Evolutionary conservation across 345 rosid species (phyloP).

Genomic region (Acer yangbiense): DNA sequence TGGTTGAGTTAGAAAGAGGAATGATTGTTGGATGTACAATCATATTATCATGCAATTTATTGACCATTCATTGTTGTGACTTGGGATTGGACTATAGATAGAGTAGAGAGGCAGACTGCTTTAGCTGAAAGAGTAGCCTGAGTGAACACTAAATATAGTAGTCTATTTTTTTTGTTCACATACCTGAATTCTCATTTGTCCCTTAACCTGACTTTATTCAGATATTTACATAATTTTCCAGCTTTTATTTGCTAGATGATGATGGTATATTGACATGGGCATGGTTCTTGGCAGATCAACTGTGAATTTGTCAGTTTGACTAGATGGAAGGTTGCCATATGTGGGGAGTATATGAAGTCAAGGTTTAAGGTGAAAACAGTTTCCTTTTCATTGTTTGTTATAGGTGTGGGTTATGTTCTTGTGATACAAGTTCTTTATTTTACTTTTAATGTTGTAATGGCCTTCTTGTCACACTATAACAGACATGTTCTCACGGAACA

Average conservation of each 20-base stretch:
- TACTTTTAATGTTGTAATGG: not conserved
- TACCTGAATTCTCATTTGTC: not conserved
- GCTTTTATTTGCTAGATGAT: not conserved
- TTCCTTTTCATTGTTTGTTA: not conserved
- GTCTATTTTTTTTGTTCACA: not conserved
- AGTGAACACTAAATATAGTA: not conserved
- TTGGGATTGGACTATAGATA: not conserved
- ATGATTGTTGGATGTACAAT: not conserved
- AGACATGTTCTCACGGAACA: constrained; percentile 90
- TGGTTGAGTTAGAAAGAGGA: not conserved
- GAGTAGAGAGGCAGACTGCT: not conserved
- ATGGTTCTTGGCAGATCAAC: constrained; percentile 50
- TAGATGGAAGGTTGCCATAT: constrained; percentile 93
- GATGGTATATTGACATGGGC: not conserved
- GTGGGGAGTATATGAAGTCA: constrained; percentile 94
- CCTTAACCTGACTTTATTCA: constrained; percentile 11
- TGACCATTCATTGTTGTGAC: not conserved
- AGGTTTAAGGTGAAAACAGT: constrained; percentile 60
- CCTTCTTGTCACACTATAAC: constrained; percentile 28
- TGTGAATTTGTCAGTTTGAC: constrained; percentile 89
- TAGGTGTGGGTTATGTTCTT: constrained; percentile 8
- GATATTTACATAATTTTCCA: not conserved
- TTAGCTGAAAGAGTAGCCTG: not conserved
- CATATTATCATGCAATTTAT: not conserved
- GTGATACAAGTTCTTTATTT: not conserved